Evolutionary conservation across 176 grass and related monocot genomes (phyloP).

Genomic region (Triticum dicoccoides): DNA sequence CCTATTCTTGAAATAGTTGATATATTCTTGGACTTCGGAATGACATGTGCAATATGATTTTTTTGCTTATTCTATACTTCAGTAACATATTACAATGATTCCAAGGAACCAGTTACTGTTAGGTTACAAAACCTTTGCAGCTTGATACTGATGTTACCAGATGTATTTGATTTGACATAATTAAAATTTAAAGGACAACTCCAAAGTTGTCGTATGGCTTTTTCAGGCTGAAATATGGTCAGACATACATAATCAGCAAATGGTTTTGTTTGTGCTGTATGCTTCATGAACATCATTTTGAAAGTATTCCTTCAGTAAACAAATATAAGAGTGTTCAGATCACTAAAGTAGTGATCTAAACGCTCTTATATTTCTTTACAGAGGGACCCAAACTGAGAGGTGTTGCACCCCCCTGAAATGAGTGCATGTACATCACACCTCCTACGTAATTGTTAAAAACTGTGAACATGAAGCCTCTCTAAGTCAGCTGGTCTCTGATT

Average conservation of each 20-base stretch:
- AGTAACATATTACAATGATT: background rate
- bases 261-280: background rate
- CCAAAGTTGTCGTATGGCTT: background rate
- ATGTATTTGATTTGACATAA: background rate
- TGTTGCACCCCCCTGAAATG: too few relatives aligned
- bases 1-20: too few relatives aligned
- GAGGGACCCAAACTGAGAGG: too few relatives aligned
- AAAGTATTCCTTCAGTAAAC: background rate
- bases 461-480: slow-evolving; percentile 9
- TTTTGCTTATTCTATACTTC: background rate
- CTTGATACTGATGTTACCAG: background rate
- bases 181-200: slow-evolving; percentile 6
- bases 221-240: background rate
- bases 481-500: background rate
- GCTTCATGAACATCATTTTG: background rate
- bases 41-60: background rate
- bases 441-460: background rate
- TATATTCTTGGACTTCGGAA: background rate
- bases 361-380: too few relatives aligned
- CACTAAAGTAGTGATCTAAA: too few relatives aligned
- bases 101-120: background rate
- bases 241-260: background rate
- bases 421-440: too few relatives aligned
- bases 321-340: too few relatives aligned
- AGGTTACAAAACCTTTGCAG: slow-evolving; percentile 4